Percentiles rank a stretch among this genome's conserved stretches.
Evolutionary conservation across 2,329 filamentous ascomycete genomes (phyloP).

Genomic region (Aspergillus eucalypticola): DNA sequence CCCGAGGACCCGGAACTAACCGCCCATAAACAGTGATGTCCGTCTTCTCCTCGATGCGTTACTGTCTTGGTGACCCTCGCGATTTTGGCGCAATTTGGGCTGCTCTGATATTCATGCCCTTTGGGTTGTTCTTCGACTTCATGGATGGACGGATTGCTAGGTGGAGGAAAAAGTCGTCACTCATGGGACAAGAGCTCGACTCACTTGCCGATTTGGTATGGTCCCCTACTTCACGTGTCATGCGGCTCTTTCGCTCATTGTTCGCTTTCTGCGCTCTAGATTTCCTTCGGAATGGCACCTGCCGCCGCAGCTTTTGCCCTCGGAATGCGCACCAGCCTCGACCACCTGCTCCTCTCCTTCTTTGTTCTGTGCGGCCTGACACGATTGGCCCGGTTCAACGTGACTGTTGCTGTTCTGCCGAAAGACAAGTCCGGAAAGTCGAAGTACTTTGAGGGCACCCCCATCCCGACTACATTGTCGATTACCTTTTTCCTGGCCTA

Average conservation of each 20-base stretch:
- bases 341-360: slow-evolving; percentile 77
- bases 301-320: slow-evolving; percentile 85
- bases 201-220: slow-evolving; percentile 88
- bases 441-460: slow-evolving; percentile 94
- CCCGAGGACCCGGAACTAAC: slow-evolving; percentile 19
- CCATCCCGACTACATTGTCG: slow-evolving; percentile 84
- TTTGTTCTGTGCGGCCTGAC: slow-evolving; percentile 96
- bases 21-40: slow-evolving; percentile 68
- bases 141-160: slow-evolving; percentile 96
- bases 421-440: slow-evolving; percentile 92
- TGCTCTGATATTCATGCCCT: slow-evolving; percentile 83
- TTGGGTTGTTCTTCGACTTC: slow-evolving; percentile 95
- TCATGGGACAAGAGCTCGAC: slow-evolving; percentile 98
- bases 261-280: slow-evolving; percentile 53
- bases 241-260: slow-evolving; percentile 10
- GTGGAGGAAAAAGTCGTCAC: slow-evolving; percentile 93
- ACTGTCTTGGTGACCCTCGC: slow-evolving; percentile 73
- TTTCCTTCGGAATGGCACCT: slow-evolving; percentile 92
- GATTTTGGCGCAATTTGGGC: slow-evolving; percentile 72
- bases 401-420: slow-evolving; percentile 83
- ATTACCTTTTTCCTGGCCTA: slow-evolving; percentile 84
- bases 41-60: slow-evolving; percentile 90
- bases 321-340: slow-evolving; percentile 78
- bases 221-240: slow-evolving; percentile 24
- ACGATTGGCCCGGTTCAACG: slow-evolving; percentile 94